phyloP scores from a whole-genome alignment of 306 rosid species.

The Trifolium repens region DNA sequence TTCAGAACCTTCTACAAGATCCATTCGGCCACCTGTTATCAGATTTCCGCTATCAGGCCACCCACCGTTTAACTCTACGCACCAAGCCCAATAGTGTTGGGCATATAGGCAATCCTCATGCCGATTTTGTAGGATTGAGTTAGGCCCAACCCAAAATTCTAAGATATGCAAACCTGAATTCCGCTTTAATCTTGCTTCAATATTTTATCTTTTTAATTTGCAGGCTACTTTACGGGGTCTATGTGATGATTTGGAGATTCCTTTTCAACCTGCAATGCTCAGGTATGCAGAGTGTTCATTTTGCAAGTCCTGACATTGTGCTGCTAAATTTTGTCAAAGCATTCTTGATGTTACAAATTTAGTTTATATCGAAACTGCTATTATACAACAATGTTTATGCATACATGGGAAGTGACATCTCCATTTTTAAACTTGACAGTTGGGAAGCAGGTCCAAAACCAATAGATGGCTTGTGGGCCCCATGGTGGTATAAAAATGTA shows the following conservation, averaged over 20 bases:
- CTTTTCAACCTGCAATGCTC: constrained; percentile 80
- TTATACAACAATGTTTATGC: constrained; percentile 26
- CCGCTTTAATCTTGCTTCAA: background rate
- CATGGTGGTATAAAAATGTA: constrained; percentile 78
- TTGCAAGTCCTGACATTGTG: constrained; percentile 15
- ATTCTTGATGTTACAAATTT: constrained; percentile 24
- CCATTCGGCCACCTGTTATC: too few relatives aligned
- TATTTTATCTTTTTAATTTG: constrained; percentile 35
- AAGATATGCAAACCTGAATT: too few relatives aligned
- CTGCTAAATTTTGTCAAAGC: constrained; percentile 12
- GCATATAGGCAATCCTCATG: too few relatives aligned
- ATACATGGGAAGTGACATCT: constrained; percentile 40
- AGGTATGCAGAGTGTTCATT: constrained; percentile 55
- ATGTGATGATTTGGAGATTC: constrained; percentile 76
- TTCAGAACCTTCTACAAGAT: too few relatives aligned
- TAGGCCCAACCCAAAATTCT: too few relatives aligned
- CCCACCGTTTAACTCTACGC: too few relatives aligned
- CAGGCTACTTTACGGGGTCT: constrained; percentile 72
- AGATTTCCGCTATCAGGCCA: too few relatives aligned
- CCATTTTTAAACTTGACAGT: constrained; percentile 46
- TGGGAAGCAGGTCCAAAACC: constrained; percentile 89
- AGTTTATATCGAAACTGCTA: constrained; percentile 1
- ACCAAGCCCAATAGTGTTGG: too few relatives aligned
- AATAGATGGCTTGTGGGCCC: constrained; percentile 85
- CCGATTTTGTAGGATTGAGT: too few relatives aligned